A percentile compares a stretch with the other conserved stretches of the same genome.
Conservation (phyloP, 2,329 filamentous ascomycete genomes). For the Rhinocladiella mackenziei region DNA sequence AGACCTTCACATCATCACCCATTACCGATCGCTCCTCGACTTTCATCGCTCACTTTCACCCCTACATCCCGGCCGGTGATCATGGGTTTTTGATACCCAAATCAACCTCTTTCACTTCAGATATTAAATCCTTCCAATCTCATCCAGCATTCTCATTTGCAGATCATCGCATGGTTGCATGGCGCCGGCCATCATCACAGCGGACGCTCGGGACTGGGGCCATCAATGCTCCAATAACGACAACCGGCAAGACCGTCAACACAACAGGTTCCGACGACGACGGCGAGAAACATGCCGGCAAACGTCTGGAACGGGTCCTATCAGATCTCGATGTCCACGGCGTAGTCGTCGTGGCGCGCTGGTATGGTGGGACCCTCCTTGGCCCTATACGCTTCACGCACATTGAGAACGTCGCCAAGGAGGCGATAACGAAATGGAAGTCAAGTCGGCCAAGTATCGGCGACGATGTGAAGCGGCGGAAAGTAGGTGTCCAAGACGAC, state of each 20-base stretch:
- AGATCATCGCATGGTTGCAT: slow-evolving; percentile 50
- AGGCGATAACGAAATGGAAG: slow-evolving; percentile 45
- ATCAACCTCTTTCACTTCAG: slow-evolving; percentile 33
- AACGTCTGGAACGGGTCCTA: slow-evolving; percentile 46
- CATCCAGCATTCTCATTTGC: slow-evolving; percentile 45
- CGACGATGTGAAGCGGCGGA: slow-evolving; percentile 35
- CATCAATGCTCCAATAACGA: neutral
- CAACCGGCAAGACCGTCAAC: slow-evolving; percentile 37
- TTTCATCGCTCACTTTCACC: slow-evolving; percentile 50
- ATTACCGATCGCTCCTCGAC: slow-evolving; percentile 50
- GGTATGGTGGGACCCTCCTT: slow-evolving; percentile 53
- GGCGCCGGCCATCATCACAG: slow-evolving; percentile 47
- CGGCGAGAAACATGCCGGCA: slow-evolving; percentile 51
- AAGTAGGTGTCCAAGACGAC: slow-evolving; percentile 19
- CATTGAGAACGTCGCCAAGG: slow-evolving; percentile 48
- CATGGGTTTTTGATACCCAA: neutral
- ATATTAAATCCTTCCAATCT: slow-evolving; percentile 38
- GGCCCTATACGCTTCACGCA: slow-evolving; percentile 52
- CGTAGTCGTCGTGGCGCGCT: slow-evolving; percentile 50
- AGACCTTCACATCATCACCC: slow-evolving; percentile 44
- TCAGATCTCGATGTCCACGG: slow-evolving; percentile 44
- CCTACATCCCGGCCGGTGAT: slow-evolving; percentile 21
- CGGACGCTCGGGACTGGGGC: slow-evolving; percentile 35
- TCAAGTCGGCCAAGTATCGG: no score
- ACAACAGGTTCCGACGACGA: slow-evolving; percentile 50